Evolutionary conservation across 441 rosid species (phyloP), one percentile per base, ranked within the genome.

Genomic region (Brassica hybrid): DNA sequence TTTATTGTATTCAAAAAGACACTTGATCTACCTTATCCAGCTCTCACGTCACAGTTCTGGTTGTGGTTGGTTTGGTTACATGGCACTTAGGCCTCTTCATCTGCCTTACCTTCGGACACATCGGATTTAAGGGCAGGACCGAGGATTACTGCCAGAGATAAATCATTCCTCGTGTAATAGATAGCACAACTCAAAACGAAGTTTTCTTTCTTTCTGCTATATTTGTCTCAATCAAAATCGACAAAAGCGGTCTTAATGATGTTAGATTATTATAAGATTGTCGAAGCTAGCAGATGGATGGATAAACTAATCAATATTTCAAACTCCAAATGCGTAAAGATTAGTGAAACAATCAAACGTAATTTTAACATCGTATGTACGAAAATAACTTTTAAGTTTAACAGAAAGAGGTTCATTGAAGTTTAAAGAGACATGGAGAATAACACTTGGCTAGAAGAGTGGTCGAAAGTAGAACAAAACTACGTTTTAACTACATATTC

Each of bases 81-180:
- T 91, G 99, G 97, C 98, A 93, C 76, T 5, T 93, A 3, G 98
- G 98, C 6, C 74, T 95, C 72, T 95, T 95, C 87, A 0, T 95
- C 62, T 86, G 89, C 83, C 94, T 95, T 21, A 91, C 98, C 12
- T 95, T 91, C 76, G 98, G 97, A 54, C 98, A 95, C 78, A 95
- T 95, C 77, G 96, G 99, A 7, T 95, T 93, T 84, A 91, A 91
- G 79, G 98, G 98, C 61, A 91, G 95, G 90, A 83, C 89, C 25
- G 98, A 93, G 30, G 86, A 84, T 27, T 95, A 93, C 86, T 94
- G 90, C 67, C 72, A 73, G 84, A 52, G 1, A 67, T 67, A 14
- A 58, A 62, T 45, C 52, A 69, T 13, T 14, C 2, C 13, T 54
- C n/a, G n/a, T n/a, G n/a, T n/a, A n/a, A n/a, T n/a, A n/a, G n/a